Conservation (phyloP, 2,329 filamentous ascomycete species). For the Elsinoe australis region DNA sequence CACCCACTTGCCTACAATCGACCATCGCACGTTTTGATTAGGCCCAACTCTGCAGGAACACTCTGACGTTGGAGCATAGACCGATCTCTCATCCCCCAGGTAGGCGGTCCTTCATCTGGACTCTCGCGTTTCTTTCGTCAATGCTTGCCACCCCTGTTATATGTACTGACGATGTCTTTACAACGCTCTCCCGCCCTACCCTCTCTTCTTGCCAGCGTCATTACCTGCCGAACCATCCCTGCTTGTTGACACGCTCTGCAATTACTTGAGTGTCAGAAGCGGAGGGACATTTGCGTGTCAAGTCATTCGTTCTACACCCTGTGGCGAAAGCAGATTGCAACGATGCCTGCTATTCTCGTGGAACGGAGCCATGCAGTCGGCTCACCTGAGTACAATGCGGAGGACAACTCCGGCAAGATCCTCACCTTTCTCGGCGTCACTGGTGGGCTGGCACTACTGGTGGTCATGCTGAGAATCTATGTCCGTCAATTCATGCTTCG, state of each 20-base stretch:
- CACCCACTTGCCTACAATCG: neutral
- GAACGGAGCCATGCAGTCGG: neutral
- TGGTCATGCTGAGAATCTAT: constrained; percentile 17
- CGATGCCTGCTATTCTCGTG: constrained; percentile 12
- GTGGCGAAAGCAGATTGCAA: too few relatives aligned
- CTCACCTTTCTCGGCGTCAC: constrained; percentile 20
- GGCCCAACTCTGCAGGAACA: constrained; percentile 6
- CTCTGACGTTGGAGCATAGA: constrained; percentile 10
- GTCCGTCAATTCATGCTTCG: constrained; percentile 43
- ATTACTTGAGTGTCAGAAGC: neutral
- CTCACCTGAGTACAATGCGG: constrained; percentile 7
- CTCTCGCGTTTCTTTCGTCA: constrained; percentile 2
- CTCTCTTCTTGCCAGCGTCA: neutral
- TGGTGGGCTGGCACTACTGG: constrained; percentile 19
- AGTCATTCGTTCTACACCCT: too few relatives aligned
- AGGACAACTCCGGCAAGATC: constrained; percentile 19
- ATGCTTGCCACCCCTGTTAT: constrained; percentile 6
- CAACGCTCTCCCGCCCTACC: constrained; percentile 4
- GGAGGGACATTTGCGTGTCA: neutral
- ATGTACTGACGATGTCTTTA: constrained; percentile 9
- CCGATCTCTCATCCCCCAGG: constrained; percentile 8
- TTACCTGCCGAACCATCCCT: neutral
- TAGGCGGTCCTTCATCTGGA: constrained; percentile 1
- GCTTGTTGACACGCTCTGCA: neutral
- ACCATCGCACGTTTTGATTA: constrained; percentile 13